A percentile compares a stretch with the other conserved stretches of the same genome.
These are phyloP conservation scores for Acer negundo DNA, from an alignment of 345 rosid genomes.

Conservation along the genomic window DNA sequence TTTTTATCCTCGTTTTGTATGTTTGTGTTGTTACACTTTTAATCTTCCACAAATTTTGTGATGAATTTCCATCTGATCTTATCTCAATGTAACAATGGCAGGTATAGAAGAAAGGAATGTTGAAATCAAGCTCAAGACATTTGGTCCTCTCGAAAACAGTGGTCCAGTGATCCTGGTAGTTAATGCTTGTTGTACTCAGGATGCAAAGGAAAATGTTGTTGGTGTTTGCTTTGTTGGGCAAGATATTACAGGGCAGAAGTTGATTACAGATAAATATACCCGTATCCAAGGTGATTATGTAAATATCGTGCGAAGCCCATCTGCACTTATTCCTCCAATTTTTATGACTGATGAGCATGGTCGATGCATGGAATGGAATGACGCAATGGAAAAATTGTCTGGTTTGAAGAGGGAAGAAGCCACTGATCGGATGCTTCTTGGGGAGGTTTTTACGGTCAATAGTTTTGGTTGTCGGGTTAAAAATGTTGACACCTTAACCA, in stretches of 20 bases:
- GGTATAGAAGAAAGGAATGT: constrained; percentile 70
- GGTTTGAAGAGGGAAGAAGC: constrained; percentile 79
- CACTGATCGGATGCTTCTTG: constrained; percentile 58
- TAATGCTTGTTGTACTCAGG: constrained; percentile 80
- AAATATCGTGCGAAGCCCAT: constrained; percentile 66
- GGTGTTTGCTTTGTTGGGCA: constrained; percentile 87
- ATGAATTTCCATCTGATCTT: constrained; percentile 22
- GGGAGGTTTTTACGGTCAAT: constrained; percentile 70
- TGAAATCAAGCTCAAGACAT: constrained; percentile 67
- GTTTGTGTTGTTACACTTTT: background rate
- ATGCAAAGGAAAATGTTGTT: constrained; percentile 48
- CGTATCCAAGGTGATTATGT: constrained; percentile 71
- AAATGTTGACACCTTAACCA: constrained; percentile 68
- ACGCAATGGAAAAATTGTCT: constrained; percentile 78
- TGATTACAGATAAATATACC: constrained; percentile 55
- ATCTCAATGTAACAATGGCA: constrained; percentile 32
- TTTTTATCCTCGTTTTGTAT: background rate
- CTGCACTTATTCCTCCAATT: constrained; percentile 80
- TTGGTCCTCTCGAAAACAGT: constrained; percentile 45
- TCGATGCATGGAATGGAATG: constrained; percentile 77
- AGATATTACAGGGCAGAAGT: constrained; percentile 70
- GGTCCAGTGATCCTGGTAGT: constrained; percentile 61
- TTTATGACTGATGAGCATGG: constrained; percentile 73
- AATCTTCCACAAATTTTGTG: background rate
- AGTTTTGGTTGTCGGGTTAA: constrained; percentile 64